Evolutionary conservation across 371 early-diverging fungal species (phyloP), one percentile per base, ranked within the genome.

Genomic region (Rhizomucor pusillus): DNA sequence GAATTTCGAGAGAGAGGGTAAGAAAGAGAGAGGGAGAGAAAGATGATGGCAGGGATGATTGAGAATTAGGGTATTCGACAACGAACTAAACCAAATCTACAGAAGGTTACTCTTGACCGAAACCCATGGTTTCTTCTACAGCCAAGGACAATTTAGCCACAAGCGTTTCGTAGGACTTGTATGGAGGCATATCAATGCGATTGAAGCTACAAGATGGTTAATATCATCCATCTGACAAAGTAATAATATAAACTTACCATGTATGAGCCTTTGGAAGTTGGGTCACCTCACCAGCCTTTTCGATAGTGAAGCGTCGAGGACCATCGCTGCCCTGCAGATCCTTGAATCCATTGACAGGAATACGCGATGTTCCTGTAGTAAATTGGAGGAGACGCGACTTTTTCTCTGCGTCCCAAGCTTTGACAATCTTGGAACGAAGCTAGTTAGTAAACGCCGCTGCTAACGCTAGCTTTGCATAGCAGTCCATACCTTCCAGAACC

Each of bases 301-400:
- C 96, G 56, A 99, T 93, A 4, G 93, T 93, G 67, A 99, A 99
- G 52, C 94, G 80, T 47, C 97, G 79, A 11, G 95, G 93, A 0
- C 97, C 98, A 73, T 96, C 97, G 56, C 88, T 89, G 23, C 99
- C 97, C 72, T 96, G 96, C 25, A 99, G 73, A 69, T 95, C 96
- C 63, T 92, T 91, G 75, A 99, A 99, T 14, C 99, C 99, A 58
- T 97, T 97, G 53, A 98, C 93, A 5, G 99, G 98, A 51, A 99
- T 92, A 52, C 95, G 88, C 6, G 95, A 94, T 0, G 99, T 98
- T 25, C 99, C 98, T 0, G 99, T 99, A 1, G 94, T 90, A 69
- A 99, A 99, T 69, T 98, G 98, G 39, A 99, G 73, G 54, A 99
- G 72, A 43, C 95, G 90, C 1, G 96, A 87, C 63, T 89, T 89